Evolutionary conservation across 768 basidiomycete species (phyloP).

Genomic region (Pleurotus ostreatus): DNA sequence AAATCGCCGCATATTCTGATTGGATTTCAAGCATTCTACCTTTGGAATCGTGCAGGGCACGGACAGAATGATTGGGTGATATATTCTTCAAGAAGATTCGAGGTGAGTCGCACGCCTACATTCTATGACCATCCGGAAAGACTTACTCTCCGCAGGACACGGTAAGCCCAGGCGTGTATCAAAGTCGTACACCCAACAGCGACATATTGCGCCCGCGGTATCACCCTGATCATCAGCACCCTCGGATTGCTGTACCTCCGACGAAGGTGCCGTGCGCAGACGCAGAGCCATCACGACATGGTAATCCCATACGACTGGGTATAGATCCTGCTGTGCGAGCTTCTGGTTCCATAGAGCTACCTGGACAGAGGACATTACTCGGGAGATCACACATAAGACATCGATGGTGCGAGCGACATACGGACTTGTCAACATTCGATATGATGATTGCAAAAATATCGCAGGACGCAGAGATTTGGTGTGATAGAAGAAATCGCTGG

Average conservation of each 20-base stretch:
- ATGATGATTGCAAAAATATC: slow-evolving; percentile 57
- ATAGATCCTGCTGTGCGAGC: slow-evolving; percentile 26
- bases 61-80: slow-evolving; percentile 38
- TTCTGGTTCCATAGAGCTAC: slow-evolving; percentile 66
- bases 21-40: slow-evolving; percentile 26
- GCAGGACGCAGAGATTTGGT: slow-evolving; percentile 33
- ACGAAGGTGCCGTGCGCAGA: slow-evolving; percentile 17
- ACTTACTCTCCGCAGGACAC: slow-evolving; percentile 45
- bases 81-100: slow-evolving; percentile 34
- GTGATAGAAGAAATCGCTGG: slow-evolving; percentile 31
- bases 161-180: slow-evolving; percentile 53
- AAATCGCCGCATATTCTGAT: background rate
- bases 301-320: slow-evolving; percentile 68
- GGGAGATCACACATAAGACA: background rate
- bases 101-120: background rate
- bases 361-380: slow-evolving; percentile 26
- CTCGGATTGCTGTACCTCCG: background rate
- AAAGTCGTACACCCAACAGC: slow-evolving; percentile 66
- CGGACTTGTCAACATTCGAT: slow-evolving; percentile 59
- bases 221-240: too few species aligned
- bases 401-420: slow-evolving; percentile 22
- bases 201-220: background rate
- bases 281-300: slow-evolving; percentile 61
- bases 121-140: background rate
- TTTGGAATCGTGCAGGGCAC: slow-evolving; percentile 34